Base-by-base conservation (phyloP, 2,329 filamentous ascomycete species). In the Hymenoscyphus fraxineus region DNA sequence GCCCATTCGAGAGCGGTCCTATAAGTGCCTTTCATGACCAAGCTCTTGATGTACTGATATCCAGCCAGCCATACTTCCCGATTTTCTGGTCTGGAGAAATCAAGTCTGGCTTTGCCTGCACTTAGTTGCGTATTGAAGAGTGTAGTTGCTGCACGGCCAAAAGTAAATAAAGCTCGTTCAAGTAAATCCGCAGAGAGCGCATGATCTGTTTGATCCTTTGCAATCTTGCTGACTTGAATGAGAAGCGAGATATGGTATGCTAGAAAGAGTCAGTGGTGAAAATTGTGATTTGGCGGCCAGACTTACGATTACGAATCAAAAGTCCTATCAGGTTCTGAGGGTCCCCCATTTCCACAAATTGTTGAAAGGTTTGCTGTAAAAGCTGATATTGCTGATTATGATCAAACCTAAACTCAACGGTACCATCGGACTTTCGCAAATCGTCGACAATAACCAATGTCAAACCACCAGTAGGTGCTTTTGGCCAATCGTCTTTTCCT, bases 1-100 rank as follows among this genome's bases (percentile, higher is more conserved):
- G 91, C 85, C 93, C 95, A 99, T 77, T 98, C 95, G 58, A 96
- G 87, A 0, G 93, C 92, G 0, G 95, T 98, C 58, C 93, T 85
- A 82, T 92, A 97, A 1, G 94, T 97, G n/a, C 93, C 93, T 71
- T 96, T 94, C 78, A 92, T 88, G 16, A 92, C 84, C 27, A 99
- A 81, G 69, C 92, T 95, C 70, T 85, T 86, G 71, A 98, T 89
- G 72, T 97, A 97, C 70, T 93, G 88, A 81, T 93, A 96, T 9
- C 88, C 91, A 1, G 92, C 91, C 41, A 98, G 85, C 88, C 91
- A 97, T 68, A 99, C 88, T 76, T 98, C 94, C 55, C 95, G 85
- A 76, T 98, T 98, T 76, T 96, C 93, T 0, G 90, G 88, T 44
- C 92, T 83, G 22, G 83, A 78, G 74, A 97, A 98, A 73, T 94